These are phyloP conservation scores for Arthrobotrys sinensis DNA, from an alignment of 2,329 filamentous ascomycete genomes.

Conservation along the genomic window DNA sequence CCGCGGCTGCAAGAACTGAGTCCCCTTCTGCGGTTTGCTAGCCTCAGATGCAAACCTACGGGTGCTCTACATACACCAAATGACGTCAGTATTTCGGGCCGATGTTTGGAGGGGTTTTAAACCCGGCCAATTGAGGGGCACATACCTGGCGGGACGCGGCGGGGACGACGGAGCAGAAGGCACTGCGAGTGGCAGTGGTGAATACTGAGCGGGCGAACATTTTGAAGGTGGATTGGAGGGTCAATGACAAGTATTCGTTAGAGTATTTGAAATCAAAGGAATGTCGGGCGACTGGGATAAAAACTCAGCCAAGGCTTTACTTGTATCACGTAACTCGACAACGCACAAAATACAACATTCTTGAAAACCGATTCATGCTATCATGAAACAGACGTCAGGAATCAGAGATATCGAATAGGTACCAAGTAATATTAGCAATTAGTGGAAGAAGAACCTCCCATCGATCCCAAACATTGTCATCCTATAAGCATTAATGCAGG, in stretches of 20 bases:
- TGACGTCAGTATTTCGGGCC: constrained; percentile 48
- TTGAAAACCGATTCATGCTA: too few species aligned
- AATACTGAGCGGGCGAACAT: constrained; percentile 56
- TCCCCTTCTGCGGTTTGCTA: constrained; percentile 42
- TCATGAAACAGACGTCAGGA: too few species aligned
- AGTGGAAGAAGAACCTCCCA: not conserved
- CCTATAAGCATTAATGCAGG: constrained; percentile 19
- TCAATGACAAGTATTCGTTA: not conserved
- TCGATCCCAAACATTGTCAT: constrained; percentile 13
- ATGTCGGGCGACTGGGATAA: constrained; percentile 22
- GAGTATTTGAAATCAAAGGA: constrained; percentile 13
- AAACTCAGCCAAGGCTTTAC: constrained; percentile 23
- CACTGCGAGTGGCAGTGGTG: constrained; percentile 50
- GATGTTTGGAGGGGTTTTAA: not conserved
- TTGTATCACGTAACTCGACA: constrained; percentile 51
- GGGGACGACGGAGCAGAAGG: constrained; percentile 47
- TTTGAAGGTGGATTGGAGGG: constrained; percentile 25
- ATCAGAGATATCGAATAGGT: not conserved
- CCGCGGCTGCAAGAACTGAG: constrained; percentile 50
- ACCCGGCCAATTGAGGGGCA: too few species aligned
- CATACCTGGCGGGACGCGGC: constrained; percentile 40
- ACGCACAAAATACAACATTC: constrained; percentile 51
- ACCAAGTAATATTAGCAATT: not conserved
- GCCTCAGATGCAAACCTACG: constrained; percentile 52
- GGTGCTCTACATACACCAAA: constrained; percentile 42